Percentiles rank a stretch among this genome's conserved stretches.
phyloP scores from a whole-genome alignment of 225 moss, liverwort and hornwort genomes.

The Pseudisothecium myosuroides region DNA sequence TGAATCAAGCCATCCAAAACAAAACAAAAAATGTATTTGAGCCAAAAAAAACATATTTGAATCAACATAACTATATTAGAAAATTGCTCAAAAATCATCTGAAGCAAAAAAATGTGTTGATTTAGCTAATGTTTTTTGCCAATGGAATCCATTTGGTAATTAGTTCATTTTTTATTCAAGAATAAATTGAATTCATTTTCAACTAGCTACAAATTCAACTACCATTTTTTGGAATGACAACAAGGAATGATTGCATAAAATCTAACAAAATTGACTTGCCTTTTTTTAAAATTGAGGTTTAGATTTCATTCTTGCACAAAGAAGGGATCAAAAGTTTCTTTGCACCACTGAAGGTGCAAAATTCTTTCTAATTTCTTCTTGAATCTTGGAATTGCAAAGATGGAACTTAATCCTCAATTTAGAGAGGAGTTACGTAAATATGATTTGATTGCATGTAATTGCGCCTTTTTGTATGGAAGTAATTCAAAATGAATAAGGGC shows the following conservation, averaged over 20 bases:
- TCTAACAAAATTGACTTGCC: not conserved
- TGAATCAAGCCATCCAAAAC: not conserved
- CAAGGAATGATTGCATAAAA: not conserved
- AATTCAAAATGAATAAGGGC: not conserved
- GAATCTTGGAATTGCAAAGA: not conserved
- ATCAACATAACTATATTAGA: not conserved
- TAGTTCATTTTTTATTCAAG: not conserved
- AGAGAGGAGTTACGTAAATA: not conserved
- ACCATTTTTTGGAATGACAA: not conserved
- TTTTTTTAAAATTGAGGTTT: not conserved
- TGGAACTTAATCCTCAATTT: not conserved
- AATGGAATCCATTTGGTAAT: not conserved
- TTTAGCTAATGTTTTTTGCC: not conserved
- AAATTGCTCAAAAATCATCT: not conserved
- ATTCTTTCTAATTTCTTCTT: not conserved
- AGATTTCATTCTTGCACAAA: not conserved
- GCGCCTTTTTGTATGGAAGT: not conserved
- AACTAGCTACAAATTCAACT: not conserved
- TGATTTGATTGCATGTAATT: not conserved
- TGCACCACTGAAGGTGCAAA: not conserved
- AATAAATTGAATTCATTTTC: not conserved
- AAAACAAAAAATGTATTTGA: not conserved
- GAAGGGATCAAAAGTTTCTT: not conserved
- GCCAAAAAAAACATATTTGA: rapidly evolving
- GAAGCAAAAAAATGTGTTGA: not conserved